Evolutionary conservation across 139 green algal genomes (phyloP).

Genomic region (Tetradesmus obliquus): DNA sequence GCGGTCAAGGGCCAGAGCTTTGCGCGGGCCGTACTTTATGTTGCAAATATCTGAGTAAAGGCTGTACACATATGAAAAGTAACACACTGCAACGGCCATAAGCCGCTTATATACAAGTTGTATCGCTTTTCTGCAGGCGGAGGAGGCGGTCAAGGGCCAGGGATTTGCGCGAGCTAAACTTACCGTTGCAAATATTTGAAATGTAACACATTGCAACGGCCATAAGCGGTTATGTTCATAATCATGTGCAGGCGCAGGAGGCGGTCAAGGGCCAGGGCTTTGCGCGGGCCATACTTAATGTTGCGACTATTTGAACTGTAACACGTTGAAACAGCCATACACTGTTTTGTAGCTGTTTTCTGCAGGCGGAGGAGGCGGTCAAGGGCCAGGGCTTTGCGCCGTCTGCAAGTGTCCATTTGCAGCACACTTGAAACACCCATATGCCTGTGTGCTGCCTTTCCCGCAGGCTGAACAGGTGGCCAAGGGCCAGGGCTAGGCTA

Average conservation of each 20-base stretch:
- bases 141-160: constrained; percentile 42
- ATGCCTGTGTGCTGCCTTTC: not conserved
- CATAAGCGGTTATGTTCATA: too few species aligned
- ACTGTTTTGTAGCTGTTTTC: not conserved
- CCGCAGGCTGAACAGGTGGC: constrained; percentile 49
- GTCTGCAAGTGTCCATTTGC: not conserved
- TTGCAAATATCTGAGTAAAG: too few species aligned
- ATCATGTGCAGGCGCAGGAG: too few species aligned
- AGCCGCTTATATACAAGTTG: too few species aligned
- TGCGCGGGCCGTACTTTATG: not conserved
- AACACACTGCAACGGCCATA: too few species aligned
- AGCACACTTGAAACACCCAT: too few species aligned
- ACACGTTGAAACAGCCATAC: too few species aligned
- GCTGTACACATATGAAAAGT: too few species aligned
- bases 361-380: constrained; percentile 53
- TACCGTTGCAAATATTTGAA: too few species aligned
- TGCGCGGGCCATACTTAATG: not conserved
- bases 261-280: not conserved
- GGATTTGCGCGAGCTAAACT: not conserved
- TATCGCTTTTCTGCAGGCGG: constrained; percentile 20
- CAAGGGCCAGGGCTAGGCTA: not conserved
- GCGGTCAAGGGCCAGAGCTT: not conserved
- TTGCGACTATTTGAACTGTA: too few species aligned
- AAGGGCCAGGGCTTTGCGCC: not conserved
- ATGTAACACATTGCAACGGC: too few species aligned